These are phyloP conservation scores for Lobosporangium transversale DNA, from an alignment of 192 early-diverging fungal species.

Conservation along the genomic window DNA sequence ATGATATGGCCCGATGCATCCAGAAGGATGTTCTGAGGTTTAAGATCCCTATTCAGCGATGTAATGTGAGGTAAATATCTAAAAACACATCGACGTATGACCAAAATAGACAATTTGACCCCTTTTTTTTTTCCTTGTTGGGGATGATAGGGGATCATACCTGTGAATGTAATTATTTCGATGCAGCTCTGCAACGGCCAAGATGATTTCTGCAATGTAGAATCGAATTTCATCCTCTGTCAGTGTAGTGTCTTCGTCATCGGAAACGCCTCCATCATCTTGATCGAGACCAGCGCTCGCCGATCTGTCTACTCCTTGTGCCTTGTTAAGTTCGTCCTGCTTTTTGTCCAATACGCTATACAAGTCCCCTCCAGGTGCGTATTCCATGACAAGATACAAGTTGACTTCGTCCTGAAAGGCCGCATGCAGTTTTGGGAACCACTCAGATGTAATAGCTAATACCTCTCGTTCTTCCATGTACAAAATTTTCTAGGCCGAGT, in stretches of 20 bases:
- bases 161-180: constrained; percentile 73
- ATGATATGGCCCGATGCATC: constrained; percentile 77
- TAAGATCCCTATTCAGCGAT: constrained; percentile 63
- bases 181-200: constrained; percentile 79
- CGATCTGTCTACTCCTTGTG: neutral
- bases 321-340: constrained; percentile 55
- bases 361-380: constrained; percentile 82
- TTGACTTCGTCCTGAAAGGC: constrained; percentile 68
- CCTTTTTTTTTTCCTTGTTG: neutral
- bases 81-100: neutral
- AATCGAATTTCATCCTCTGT: constrained; percentile 74
- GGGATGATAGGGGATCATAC: no score
- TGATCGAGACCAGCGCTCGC: neutral
- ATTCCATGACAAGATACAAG: constrained; percentile 82
- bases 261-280: constrained; percentile 7
- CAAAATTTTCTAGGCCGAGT: constrained; percentile 81
- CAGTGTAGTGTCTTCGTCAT: constrained; percentile 56
- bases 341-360: constrained; percentile 76
- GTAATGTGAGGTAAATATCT: neutral
- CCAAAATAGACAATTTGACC: neutral
- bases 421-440: constrained; percentile 76
- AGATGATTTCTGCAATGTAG: constrained; percentile 75
- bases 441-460: constrained; percentile 72
- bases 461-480: constrained; percentile 90
- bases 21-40: constrained; percentile 76